Conservation (phyloP, 768 basidiomycete species). For the Butyriboletus loyo region DNA sequence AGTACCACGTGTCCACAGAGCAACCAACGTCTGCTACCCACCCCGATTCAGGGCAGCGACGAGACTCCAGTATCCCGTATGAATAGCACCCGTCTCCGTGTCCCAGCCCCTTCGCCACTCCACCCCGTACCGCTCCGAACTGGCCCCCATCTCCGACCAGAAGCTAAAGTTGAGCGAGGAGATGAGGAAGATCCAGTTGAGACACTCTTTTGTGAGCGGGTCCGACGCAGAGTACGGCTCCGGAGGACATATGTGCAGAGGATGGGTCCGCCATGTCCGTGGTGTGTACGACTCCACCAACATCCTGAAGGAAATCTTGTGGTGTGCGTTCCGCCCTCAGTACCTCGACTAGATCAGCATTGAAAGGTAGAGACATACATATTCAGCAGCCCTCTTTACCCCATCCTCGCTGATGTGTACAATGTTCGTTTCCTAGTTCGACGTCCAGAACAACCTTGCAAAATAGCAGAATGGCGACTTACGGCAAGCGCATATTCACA, state of each 20-base stretch:
- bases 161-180: conserved; percentile 86
- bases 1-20: not conserved
- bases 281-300: conserved; percentile 67
- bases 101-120: conserved; percentile 74
- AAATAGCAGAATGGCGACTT: conserved; percentile 9
- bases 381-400: conserved; percentile 62
- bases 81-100: conserved; percentile 45
- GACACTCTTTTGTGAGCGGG: conserved; percentile 51
- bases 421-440: conserved; percentile 51
- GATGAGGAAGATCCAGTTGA: conserved; percentile 89
- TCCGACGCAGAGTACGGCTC: conserved; percentile 56
- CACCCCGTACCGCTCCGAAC: conserved; percentile 65
- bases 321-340: not conserved
- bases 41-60: conserved; percentile 83
- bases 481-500: conserved; percentile 60
- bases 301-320: conserved; percentile 61
- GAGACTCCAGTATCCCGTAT: conserved; percentile 86
- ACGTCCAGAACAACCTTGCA: not conserved
- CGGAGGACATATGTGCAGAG: conserved; percentile 69
- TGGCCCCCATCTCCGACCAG: conserved; percentile 73
- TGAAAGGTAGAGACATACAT: conserved; percentile 40
- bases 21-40: conserved; percentile 33
- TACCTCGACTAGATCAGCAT: conserved; percentile 2
- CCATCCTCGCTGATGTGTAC: conserved; percentile 59
- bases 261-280: conserved; percentile 68